Conservation (phyloP, 1,139 yeast species). For the Wickerhamomyces sp. region DNA sequence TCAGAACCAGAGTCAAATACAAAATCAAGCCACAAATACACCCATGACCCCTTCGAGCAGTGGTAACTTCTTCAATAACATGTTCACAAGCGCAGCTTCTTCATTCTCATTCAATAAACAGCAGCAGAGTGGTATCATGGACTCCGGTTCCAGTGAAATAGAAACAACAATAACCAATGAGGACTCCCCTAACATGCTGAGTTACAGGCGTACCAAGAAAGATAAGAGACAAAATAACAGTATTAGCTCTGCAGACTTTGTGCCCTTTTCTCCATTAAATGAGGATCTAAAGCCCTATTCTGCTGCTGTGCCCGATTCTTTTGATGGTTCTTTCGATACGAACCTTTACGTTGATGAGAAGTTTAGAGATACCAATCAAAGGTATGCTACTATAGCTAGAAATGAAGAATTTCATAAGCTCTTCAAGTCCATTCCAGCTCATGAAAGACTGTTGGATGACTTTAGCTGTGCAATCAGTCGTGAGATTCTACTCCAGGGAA, state of each 20-base stretch:
- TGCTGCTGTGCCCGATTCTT: not conserved
- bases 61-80: slow-evolving; percentile 16
- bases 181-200: slow-evolving; percentile 23
- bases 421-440: slow-evolving; percentile 63
- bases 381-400: slow-evolving; percentile 63
- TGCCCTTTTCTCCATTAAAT: slow-evolving; percentile 22
- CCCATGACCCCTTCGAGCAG: slow-evolving; percentile 11
- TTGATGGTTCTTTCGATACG: slow-evolving; percentile 25
- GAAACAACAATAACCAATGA: slow-evolving; percentile 5
- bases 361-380: slow-evolving; percentile 36
- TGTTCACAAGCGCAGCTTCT: slow-evolving; percentile 10
- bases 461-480: slow-evolving; percentile 86
- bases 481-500: slow-evolving; percentile 88
- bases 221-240: slow-evolving; percentile 20
- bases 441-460: slow-evolving; percentile 76
- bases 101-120: slow-evolving; percentile 11
- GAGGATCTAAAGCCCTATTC: slow-evolving; percentile 23
- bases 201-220: slow-evolving; percentile 22
- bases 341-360: slow-evolving; percentile 36
- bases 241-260: slow-evolving; percentile 17
- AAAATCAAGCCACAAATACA: slow-evolving; percentile 5
- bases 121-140: not conserved
- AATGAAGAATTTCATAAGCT: slow-evolving; percentile 76
- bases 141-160: slow-evolving; percentile 1
- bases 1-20: slow-evolving; percentile 6